phyloP scores from a whole-genome alignment of 805 yeast genomes.

The Maudiozyma pseudohumilis region DNA sequence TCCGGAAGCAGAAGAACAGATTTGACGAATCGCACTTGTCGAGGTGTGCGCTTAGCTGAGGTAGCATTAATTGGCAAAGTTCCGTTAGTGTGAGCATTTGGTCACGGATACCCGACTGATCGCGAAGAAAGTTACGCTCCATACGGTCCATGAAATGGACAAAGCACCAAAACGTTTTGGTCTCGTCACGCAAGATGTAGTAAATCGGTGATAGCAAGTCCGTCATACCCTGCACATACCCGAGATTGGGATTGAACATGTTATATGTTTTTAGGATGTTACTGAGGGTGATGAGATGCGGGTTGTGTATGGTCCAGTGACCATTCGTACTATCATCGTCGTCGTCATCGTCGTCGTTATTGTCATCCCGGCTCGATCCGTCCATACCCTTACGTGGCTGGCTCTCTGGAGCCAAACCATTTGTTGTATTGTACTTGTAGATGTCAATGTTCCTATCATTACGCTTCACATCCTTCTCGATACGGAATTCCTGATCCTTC shows the following conservation, averaged over 20 bases:
- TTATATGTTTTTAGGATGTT: constrained; percentile 81
- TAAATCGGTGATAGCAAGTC: constrained; percentile 85
- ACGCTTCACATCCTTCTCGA: constrained; percentile 87
- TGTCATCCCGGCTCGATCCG: constrained; percentile 7
- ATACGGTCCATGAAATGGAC: constrained; percentile 80
- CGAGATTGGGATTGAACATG: constrained; percentile 71
- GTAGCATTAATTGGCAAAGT: constrained; percentile 82
- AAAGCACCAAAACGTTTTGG: constrained; percentile 82
- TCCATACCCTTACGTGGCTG: neutral
- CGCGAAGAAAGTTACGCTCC: constrained; percentile 89
- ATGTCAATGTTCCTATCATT: constrained; percentile 74
- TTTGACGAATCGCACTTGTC: constrained; percentile 83
- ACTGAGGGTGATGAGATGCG: constrained; percentile 61
- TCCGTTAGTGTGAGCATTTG: constrained; percentile 81
- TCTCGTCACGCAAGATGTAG: constrained; percentile 54
- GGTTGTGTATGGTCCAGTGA: constrained; percentile 57
- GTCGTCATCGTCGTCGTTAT: constrained; percentile 30
- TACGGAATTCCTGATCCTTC: constrained; percentile 81
- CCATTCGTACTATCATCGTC: constrained; percentile 19
- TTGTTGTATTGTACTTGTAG: constrained; percentile 36
- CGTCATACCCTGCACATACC: constrained; percentile 97
- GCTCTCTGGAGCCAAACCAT: constrained; percentile 32
- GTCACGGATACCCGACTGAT: constrained; percentile 84
- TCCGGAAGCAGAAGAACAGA: constrained; percentile 86
- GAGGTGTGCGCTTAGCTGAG: constrained; percentile 70